phyloP scores from a whole-genome alignment of 352 stramenopile genomes.

The Pythium aquatile region DNA sequence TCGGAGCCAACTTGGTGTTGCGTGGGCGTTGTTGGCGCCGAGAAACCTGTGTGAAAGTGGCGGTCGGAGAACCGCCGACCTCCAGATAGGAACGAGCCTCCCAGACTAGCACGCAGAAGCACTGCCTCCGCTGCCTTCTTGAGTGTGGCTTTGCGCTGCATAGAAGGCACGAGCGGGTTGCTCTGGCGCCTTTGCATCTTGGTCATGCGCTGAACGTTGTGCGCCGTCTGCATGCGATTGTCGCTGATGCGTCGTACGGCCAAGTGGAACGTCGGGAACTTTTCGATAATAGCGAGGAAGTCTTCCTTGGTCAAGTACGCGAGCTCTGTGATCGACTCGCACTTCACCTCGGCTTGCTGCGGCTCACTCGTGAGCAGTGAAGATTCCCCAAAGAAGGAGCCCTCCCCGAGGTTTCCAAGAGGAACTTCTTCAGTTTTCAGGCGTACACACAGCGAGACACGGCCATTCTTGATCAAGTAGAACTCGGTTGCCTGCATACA shows the following conservation, averaged over 20 bases:
- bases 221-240: conserved; percentile 60
- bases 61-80: conserved; percentile 10
- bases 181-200: conserved; percentile 45
- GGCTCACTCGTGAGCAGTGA: conserved; percentile 59
- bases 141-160: conserved; percentile 11
- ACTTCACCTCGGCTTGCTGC: conserved; percentile 56
- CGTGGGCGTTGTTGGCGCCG: background rate
- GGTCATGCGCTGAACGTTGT: conserved; percentile 65
- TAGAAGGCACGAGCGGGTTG: conserved; percentile 9
- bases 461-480: conserved; percentile 74
- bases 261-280: conserved; percentile 70
- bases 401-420: conserved; percentile 64
- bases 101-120: conserved; percentile 2
- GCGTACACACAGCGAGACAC: conserved; percentile 53
- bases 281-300: conserved; percentile 56
- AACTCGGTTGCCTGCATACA: conserved; percentile 45
- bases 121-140: conserved; percentile 14
- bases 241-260: conserved; percentile 64
- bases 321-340: conserved; percentile 62
- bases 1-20: background rate
- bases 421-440: conserved; percentile 35
- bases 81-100: conserved; percentile 9
- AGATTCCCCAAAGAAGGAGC: conserved; percentile 74
- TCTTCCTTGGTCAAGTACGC: conserved; percentile 58
- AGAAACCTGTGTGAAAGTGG: background rate